Evolutionary conservation across 345 rosid species (phyloP).

Genomic region (Chamaenerion angustifolium): DNA sequence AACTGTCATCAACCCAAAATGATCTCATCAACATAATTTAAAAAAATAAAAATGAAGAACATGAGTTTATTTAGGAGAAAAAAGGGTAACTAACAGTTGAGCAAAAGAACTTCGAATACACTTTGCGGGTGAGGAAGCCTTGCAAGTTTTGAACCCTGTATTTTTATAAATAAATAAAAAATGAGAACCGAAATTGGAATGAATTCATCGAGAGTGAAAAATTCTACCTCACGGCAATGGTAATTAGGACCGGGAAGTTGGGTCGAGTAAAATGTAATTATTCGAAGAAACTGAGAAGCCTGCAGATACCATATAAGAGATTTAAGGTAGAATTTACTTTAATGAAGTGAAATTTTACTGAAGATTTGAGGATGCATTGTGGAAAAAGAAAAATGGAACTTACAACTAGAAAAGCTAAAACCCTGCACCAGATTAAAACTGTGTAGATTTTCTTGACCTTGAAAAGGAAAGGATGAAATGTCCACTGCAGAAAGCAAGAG

Average conservation of each 20-base stretch:
- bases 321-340: background rate
- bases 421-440: slow-evolving; percentile 94
- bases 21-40: slow-evolving; percentile 4
- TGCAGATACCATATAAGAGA: slow-evolving; percentile 16
- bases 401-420: slow-evolving; percentile 88
- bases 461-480: slow-evolving; percentile 89
- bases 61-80: background rate
- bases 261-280: slow-evolving; percentile 83
- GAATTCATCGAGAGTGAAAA: background rate
- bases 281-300: slow-evolving; percentile 83
- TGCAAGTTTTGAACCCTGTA: slow-evolving; percentile 80
- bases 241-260: slow-evolving; percentile 99
- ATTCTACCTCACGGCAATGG: slow-evolving; percentile 82
- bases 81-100: slow-evolving; percentile 46
- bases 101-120: slow-evolving; percentile 48
- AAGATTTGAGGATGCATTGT: background rate
- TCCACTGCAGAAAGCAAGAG: slow-evolving; percentile 64
- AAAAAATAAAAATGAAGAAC: background rate
- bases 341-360: background rate
- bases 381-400: slow-evolving; percentile 18
- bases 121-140: slow-evolving; percentile 71
- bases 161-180: slow-evolving; percentile 3
- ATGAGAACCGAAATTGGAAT: background rate
- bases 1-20: slow-evolving; percentile 42
- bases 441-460: slow-evolving; percentile 96